Evolutionary conservation across 1,284 basidiomycete genomes (phyloP), one percentile per base, ranked within the genome.

Genomic region (Sanghuangporus weigelae): DNA sequence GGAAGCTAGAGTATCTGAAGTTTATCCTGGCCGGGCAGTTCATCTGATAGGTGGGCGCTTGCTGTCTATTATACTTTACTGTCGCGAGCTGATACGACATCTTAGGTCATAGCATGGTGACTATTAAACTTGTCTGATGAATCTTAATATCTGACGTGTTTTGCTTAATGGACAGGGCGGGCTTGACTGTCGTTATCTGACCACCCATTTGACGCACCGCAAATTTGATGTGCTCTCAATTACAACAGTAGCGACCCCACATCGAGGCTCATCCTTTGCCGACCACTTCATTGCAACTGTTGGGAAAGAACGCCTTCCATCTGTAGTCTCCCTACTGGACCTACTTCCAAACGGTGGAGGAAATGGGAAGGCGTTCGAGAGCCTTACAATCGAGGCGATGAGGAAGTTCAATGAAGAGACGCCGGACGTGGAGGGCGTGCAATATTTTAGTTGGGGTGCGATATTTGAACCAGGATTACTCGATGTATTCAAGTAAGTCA

Each of bases 381-480:
- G 84, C 59, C 84, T 98, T 53, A 95, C 94, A 0, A 76, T 89
- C n/a, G 85, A 88, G 44, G 87, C 86, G 64, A 98, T 98, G 95
- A 82, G 81, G 40, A 77, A 82, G 63, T 98, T 98, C 77, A 98
- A 98, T 72, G 84, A 90, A 64, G 80, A 88, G 48, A 93, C 92
- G 0, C 88, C 90, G 0, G 88, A 98, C 70, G 82, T 87, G 0
- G 79, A 82, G 0, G 84, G 84, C 36, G 90, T 97, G 63, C 82
- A 84, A 67, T 98, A 98, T 75, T 96, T 91, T 71, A 94, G 91
- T 70, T 98, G 94, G 91, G 96, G 96, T 10, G 95, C 96, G 4
- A 81, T 81, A 23, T 96, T 95, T 73, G 84, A 91, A 12, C 95
- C 96, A 3, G 91, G 92, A 0, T 77, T 96, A 63, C 85, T 96